These are phyloP conservation scores for Zygosaccharomyces pseudorouxii DNA, from an alignment of 805 yeast genomes.

Conservation along the genomic window DNA sequence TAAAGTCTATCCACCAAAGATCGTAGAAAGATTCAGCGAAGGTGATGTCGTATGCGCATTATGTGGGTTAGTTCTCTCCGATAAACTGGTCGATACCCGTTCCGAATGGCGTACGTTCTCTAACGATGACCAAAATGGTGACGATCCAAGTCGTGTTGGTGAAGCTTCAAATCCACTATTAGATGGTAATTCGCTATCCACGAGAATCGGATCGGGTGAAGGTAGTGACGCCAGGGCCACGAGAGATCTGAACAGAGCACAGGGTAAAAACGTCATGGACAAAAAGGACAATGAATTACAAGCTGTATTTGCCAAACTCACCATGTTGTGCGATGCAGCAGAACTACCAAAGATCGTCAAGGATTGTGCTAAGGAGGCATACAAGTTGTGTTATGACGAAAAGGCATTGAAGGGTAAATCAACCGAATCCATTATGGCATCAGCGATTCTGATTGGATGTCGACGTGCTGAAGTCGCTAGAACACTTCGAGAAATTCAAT, in stretches of 20 bases:
- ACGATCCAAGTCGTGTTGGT: conserved; percentile 99
- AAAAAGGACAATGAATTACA: conserved; percentile 82
- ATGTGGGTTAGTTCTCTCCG: conserved; percentile 91
- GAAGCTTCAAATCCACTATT: conserved; percentile 91
- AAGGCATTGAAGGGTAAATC: conserved; percentile 82
- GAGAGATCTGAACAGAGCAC: conserved; percentile 88
- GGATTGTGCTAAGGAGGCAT: conserved; percentile 96
- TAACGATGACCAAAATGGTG: conserved; percentile 96
- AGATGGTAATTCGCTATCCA: conserved; percentile 87
- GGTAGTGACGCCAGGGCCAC: conserved; percentile 84
- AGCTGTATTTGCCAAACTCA: conserved; percentile 82
- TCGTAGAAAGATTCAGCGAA: conserved; percentile 90
- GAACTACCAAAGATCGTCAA: conserved; percentile 92
- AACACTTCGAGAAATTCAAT: conserved; percentile 93
- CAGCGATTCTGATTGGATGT: conserved; percentile 91
- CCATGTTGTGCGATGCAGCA: conserved; percentile 96
- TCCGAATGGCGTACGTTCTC: conserved; percentile 99
- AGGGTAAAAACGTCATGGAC: conserved; percentile 78
- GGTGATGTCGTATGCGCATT: conserved; percentile 98
- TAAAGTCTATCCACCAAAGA: conserved; percentile 90
- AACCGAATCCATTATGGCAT: conserved; percentile 93
- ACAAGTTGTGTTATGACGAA: conserved; percentile 85
- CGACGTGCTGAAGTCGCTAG: conserved; percentile 90
- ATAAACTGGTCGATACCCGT: conserved; percentile 87
- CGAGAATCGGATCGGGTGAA: conserved; percentile 83